phyloP scores from a whole-genome alignment of 2,329 filamentous ascomycete genomes.

The Aurifilum marmelostoma region DNA sequence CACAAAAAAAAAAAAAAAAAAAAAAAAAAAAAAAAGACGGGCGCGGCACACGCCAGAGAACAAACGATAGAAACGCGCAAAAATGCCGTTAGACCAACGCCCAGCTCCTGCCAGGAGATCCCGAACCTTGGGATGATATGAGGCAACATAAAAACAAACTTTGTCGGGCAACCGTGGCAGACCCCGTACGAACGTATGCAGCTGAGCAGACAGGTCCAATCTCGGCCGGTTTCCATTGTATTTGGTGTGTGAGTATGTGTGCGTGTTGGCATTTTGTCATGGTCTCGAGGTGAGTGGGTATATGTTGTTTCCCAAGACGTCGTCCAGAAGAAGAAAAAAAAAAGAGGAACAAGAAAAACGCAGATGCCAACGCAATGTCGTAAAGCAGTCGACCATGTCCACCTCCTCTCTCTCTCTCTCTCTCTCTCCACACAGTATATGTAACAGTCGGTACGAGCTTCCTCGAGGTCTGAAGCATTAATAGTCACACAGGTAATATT shows the following conservation, averaged over 20 bases:
- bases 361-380: not conserved
- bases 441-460: not conserved
- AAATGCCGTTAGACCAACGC: not conserved
- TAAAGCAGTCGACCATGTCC: not conserved
- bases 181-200: not conserved
- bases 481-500: not conserved
- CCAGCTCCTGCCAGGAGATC: not conserved
- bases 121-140: not conserved
- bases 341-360: too few species aligned
- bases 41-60: not conserved
- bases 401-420: too few species aligned
- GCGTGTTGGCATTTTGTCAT: not conserved
- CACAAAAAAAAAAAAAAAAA: not conserved
- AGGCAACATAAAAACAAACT: not conserved
- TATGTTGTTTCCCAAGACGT: constrained; percentile 1
- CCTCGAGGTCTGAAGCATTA: not conserved
- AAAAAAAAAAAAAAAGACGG: not conserved
- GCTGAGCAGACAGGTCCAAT: not conserved
- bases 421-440: too few species aligned
- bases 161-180: not conserved
- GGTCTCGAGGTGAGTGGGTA: not conserved
- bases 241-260: too few species aligned
- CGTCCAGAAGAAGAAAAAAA: too few species aligned
- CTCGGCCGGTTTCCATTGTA: not conserved
- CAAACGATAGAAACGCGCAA: not conserved